A percentile compares a stretch with the other conserved stretches of the same genome.
Conservation (phyloP, 768 basidiomycete genomes). For the Pleurotus platypus region DNA sequence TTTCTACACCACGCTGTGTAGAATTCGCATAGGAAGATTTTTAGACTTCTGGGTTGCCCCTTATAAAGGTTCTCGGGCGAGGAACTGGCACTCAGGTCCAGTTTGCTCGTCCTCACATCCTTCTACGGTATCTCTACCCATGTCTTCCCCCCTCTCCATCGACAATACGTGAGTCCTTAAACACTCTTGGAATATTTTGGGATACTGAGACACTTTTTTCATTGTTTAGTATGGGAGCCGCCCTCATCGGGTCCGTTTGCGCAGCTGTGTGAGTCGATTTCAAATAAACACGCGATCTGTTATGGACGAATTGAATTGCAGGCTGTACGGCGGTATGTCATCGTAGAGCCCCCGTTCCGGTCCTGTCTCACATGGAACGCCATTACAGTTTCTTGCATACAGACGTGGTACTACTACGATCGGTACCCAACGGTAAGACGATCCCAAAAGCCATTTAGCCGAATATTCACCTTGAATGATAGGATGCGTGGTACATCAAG, state of each 20-base stretch:
- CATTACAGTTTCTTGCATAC: conserved; percentile 47
- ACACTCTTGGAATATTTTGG: no score
- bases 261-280: conserved; percentile 37
- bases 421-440: conserved; percentile 36
- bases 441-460: not conserved
- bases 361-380: not conserved
- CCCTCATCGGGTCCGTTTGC: conserved; percentile 46
- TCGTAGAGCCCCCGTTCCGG: not conserved
- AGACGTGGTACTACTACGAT: conserved; percentile 54
- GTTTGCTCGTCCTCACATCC: not conserved
- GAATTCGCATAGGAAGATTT: conserved; percentile 2
- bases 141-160: not conserved
- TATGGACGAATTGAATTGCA: conserved; percentile 15
- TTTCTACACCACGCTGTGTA: not conserved
- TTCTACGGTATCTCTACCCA: not conserved
- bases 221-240: conserved; percentile 42
- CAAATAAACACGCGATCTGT: not conserved
- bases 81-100: not conserved
- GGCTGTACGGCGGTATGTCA: conserved; percentile 50
- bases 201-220: not conserved
- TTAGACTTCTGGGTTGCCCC: not conserved
- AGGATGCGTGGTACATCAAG: conserved; percentile 54
- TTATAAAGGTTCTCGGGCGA: not conserved
- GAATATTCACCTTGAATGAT: conserved; percentile 5
- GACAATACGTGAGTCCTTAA: conserved; percentile 2